These are phyloP conservation scores for Monosporascus cannonballus DNA, from an alignment of 2,329 filamentous ascomycete species.

Conservation along the genomic window DNA sequence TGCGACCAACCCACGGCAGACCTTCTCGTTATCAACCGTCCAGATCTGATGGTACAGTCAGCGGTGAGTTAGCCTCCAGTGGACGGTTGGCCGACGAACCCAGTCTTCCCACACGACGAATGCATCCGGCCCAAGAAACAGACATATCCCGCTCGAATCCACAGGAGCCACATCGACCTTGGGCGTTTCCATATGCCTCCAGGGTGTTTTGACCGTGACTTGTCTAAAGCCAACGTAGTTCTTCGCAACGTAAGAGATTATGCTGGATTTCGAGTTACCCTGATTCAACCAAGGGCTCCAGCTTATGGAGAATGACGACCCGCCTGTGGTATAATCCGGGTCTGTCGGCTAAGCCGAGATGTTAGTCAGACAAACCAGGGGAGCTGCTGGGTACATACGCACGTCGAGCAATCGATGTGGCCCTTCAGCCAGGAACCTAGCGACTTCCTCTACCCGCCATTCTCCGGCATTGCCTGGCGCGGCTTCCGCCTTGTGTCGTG, in stretches of 20 bases:
- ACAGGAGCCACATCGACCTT: constrained; percentile 31
- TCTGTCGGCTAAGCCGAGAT: constrained; percentile 27
- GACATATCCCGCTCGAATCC: constrained; percentile 43
- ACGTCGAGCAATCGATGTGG: constrained; percentile 34
- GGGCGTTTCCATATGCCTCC: constrained; percentile 30
- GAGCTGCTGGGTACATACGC: constrained; percentile 10
- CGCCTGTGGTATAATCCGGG: constrained; percentile 42
- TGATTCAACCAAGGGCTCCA: constrained; percentile 48
- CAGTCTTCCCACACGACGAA: constrained; percentile 51
- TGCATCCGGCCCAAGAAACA: constrained; percentile 44
- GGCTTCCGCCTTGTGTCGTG: constrained; percentile 20
- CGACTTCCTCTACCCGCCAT: constrained; percentile 47
- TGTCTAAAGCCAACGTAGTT: constrained; percentile 51
- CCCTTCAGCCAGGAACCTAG: constrained; percentile 41
- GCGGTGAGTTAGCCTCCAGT: background rate
- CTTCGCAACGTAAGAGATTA: constrained; percentile 43
- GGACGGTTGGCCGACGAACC: constrained; percentile 26
- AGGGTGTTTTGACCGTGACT: constrained; percentile 34
- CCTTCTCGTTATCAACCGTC: constrained; percentile 28
- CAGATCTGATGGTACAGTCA: constrained; percentile 32
- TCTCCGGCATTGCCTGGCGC: constrained; percentile 12
- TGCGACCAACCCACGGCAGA: constrained; percentile 47
- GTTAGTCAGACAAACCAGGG: background rate
- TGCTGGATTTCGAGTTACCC: constrained; percentile 30
- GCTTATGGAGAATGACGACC: constrained; percentile 44